Evolutionary conservation across 257 asterid genomes (phyloP), one percentile per base, ranked within the genome.

Genomic region (Capsicum pubescens): DNA sequence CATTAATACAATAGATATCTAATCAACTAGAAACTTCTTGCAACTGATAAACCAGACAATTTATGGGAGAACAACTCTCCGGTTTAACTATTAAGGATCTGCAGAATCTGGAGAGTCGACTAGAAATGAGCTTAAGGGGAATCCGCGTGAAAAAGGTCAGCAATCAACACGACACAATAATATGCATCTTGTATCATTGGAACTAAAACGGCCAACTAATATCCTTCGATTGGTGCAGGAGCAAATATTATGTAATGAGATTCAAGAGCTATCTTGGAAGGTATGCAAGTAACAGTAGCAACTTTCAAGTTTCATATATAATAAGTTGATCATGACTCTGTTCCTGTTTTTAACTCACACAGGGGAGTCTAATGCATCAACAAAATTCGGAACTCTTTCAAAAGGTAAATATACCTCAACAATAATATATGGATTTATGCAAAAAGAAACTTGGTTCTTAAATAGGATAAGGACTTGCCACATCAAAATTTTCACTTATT

Each of bases 101-200:
- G 16, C 68, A 69, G 21, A 69, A 69, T 83, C 13, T 83, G 67
- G 85, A 69, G 55, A 50, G 9, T 54, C 50, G 46, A 59, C 61
- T 76, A 19, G 83, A 76, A 21, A 32, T n/a, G 4, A 84, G 79
- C 52, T 26, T 84, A 63, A 74, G 80, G 39, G 17, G 66, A 0
- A 44, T 76, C 64, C 79, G 58, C 17, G 17, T 19, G n/a, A 74
- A 60, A 76, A 84, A 84, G 86, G 86, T 77, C 56, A 46, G 66
- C 7, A 16, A 35, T 54, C 36, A 84, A 21, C 46, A 36, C 4
- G 17, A 17, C 16, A 5, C 66, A 4, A n/a, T 17, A 32, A 21
- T 17, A 12, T 39, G 39, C 7, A 11, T n/a, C 42, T 16, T 82
- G 39, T 56, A 66, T 66, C 19, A 56, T 46, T 19, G n/a, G 13